These are phyloP conservation scores for Sclerotinia subarctica DNA, from an alignment of 2,329 filamentous ascomycete genomes.

Conservation along the genomic window DNA sequence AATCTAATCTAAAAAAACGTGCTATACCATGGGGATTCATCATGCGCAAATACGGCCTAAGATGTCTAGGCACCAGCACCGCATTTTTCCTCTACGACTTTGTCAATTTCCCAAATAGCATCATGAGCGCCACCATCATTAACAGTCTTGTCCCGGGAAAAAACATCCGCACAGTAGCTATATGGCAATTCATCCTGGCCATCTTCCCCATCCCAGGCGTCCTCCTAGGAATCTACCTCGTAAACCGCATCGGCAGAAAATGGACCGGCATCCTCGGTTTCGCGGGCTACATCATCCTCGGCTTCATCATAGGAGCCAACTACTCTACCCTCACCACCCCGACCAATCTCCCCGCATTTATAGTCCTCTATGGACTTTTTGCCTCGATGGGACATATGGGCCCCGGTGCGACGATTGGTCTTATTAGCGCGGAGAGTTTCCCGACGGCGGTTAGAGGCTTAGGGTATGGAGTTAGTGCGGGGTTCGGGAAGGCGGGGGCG, in stretches of 20 bases:
- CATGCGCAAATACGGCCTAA: not conserved
- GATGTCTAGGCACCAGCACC: constrained; percentile 36
- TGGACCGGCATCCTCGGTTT: constrained; percentile 8
- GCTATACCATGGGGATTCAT: not conserved
- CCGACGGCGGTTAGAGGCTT: constrained; percentile 39
- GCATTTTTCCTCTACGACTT: constrained; percentile 42
- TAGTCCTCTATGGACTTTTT: constrained; percentile 3
- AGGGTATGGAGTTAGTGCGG: constrained; percentile 38
- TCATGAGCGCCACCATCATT: constrained; percentile 40
- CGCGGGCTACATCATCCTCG: not conserved
- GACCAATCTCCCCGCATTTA: not conserved
- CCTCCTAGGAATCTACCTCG: constrained; percentile 38
- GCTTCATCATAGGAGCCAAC: not conserved
- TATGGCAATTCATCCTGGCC: constrained; percentile 40
- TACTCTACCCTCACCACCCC: not conserved
- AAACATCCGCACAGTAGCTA: constrained; percentile 39
- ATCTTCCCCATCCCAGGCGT: constrained; percentile 40
- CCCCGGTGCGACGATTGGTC: constrained; percentile 38
- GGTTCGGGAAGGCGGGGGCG: constrained; percentile 40
- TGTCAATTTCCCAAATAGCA: constrained; percentile 41
- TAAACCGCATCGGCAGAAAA: constrained; percentile 35
- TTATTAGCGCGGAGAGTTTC: constrained; percentile 39
- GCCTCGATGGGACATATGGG: constrained; percentile 40
- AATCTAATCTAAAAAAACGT: not conserved
- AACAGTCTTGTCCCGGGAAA: constrained; percentile 37